A percentile compares a stretch with the other conserved stretches of the same genome.
Evolutionary conservation across 495 filamentous ascomycete species (phyloP).

Genomic region (Penicillium fimorum): DNA sequence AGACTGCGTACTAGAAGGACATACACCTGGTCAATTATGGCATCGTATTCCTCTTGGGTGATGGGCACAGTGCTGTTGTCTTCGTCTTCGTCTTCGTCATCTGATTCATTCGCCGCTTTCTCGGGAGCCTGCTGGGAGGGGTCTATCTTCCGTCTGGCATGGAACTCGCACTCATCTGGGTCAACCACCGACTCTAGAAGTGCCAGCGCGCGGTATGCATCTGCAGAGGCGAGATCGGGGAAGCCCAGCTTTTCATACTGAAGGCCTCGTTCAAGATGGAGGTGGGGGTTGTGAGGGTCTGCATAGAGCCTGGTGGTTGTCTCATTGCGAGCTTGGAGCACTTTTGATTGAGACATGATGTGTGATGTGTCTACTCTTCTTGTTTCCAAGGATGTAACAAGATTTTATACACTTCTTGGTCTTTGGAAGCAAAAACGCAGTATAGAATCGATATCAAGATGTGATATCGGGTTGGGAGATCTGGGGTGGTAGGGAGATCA

Average conservation of each 20-base stretch:
- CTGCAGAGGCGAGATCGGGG: constrained; percentile 84
- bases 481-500: neutral
- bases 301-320: constrained; percentile 36
- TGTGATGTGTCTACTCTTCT: neutral
- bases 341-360: constrained; percentile 10
- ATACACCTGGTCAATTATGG: constrained; percentile 40
- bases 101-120: constrained; percentile 17
- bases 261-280: constrained; percentile 69
- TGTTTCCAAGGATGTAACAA: neutral
- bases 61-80: constrained; percentile 38
- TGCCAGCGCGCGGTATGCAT: constrained; percentile 85
- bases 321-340: constrained; percentile 26
- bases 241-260: constrained; percentile 74
- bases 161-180: constrained; percentile 47
- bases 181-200: constrained; percentile 77
- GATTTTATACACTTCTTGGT: neutral
- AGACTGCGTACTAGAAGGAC: constrained; percentile 55
- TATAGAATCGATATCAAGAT: neutral
- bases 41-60: constrained; percentile 42
- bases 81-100: constrained; percentile 39
- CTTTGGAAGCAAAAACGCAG: neutral
- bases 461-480: neutral
- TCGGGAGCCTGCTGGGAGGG: constrained; percentile 12
- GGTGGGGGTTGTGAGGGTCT: constrained; percentile 74
- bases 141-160: constrained; percentile 32